A percentile compares a stretch with the other conserved stretches of the same genome.
These are phyloP conservation scores for Ophiosphaerella narmari DNA, from an alignment of 2,329 filamentous ascomycete species.

Conservation along the genomic window DNA sequence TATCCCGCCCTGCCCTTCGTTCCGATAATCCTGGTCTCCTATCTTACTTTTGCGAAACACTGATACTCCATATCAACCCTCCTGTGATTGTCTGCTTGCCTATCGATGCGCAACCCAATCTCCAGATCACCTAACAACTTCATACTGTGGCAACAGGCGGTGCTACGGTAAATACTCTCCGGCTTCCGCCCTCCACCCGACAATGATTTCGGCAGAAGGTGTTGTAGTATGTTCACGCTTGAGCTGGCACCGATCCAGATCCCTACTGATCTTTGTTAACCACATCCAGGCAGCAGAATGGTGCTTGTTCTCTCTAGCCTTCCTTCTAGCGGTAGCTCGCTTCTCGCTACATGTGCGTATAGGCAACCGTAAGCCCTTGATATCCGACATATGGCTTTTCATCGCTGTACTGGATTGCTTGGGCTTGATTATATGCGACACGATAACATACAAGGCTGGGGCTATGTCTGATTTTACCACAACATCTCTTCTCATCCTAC, in stretches of 20 bases:
- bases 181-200: neutral
- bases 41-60: too few species aligned
- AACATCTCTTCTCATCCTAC: neutral
- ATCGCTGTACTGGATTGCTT: slow-evolving; percentile 1
- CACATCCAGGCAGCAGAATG: slow-evolving; percentile 4
- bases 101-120: too few species aligned
- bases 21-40: too few species aligned
- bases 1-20: too few species aligned
- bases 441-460: slow-evolving; percentile 8
- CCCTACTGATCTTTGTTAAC: neutral
- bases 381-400: slow-evolving; percentile 5
- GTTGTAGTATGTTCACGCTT: slow-evolving; percentile 4
- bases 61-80: too few species aligned
- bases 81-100: too few species aligned
- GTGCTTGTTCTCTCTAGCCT: slow-evolving; percentile 2
- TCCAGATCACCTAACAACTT: too few species aligned
- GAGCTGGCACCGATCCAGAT: neutral
- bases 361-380: neutral
- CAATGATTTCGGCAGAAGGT: slow-evolving; percentile 5
- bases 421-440: slow-evolving; percentile 5
- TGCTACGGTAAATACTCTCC: too few species aligned
- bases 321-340: slow-evolving; percentile 1
- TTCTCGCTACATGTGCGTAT: slow-evolving; percentile 1
- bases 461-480: slow-evolving; percentile 3
- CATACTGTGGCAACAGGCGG: too few species aligned